Evolutionary conservation across 176 grass and related monocot species (phyloP).

Genomic region (Elaeis guineensis): DNA sequence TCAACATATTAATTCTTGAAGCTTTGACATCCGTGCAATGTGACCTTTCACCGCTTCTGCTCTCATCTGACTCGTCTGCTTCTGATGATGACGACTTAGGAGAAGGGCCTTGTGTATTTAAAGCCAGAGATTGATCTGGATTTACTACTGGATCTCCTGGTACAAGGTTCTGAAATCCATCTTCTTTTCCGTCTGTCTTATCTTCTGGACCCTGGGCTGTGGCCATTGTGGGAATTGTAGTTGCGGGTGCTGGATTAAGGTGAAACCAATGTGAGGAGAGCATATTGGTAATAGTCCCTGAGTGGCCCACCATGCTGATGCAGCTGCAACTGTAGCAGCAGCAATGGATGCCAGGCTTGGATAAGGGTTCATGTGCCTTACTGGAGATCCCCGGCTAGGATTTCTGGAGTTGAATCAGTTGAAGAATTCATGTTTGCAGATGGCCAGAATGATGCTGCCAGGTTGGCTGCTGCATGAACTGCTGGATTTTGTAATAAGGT

Average conservation of each 20-base stretch:
- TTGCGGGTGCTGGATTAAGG: neutral
- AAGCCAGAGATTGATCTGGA: too few species aligned
- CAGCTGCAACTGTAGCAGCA: slow-evolving; percentile 16
- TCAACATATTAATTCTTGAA: neutral
- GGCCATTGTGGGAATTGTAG: neutral
- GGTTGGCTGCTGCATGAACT: slow-evolving; percentile 18
- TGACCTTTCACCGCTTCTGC: slow-evolving; percentile 1
- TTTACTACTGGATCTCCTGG: neutral
- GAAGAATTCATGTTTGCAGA: neutral
- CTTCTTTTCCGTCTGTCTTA: neutral
- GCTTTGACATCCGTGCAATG: neutral
- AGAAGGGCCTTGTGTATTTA: neutral
- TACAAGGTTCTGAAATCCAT: neutral
- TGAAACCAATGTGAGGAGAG: neutral
- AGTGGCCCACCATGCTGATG: slow-evolving; percentile 20
- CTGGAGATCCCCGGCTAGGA: too few species aligned
- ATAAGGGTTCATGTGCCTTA: neutral
- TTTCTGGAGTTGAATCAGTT: neutral
- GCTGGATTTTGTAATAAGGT: slow-evolving; percentile 18
- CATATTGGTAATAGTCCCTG: slow-evolving; percentile 2
- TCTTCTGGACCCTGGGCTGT: neutral
- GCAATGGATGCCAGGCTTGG: slow-evolving; percentile 5
- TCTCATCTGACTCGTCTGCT: neutral
- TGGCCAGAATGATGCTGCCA: slow-evolving; percentile 11
- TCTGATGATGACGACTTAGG: neutral